These are phyloP conservation scores for Pseudocercospora crystallina DNA, from an alignment of 2,329 filamentous ascomycete species.

Conservation along the genomic window DNA sequence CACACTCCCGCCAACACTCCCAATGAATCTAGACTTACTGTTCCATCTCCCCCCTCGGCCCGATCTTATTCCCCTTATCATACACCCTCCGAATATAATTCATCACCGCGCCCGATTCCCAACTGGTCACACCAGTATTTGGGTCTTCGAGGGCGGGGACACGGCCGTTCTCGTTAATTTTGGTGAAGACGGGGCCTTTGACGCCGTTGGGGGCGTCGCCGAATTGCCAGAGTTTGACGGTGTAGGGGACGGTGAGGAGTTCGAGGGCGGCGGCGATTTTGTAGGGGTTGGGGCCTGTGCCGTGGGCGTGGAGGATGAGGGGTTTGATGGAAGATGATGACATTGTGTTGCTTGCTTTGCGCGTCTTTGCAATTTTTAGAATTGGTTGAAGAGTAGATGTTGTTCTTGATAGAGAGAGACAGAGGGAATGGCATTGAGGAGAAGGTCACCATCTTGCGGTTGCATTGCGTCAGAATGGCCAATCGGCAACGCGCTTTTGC, in stretches of 20 bases:
- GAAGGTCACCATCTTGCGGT: background rate
- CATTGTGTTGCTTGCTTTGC: background rate
- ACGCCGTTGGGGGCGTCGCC: conserved; percentile 40
- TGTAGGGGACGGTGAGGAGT: conserved; percentile 42
- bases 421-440: too few species aligned
- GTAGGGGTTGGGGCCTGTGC: conserved; percentile 44
- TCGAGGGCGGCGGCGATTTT: conserved; percentile 47
- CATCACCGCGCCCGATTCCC: conserved; percentile 53
- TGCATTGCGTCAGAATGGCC: background rate
- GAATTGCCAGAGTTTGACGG: conserved; percentile 45
- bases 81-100: conserved; percentile 49
- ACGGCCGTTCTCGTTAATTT: conserved; percentile 48
- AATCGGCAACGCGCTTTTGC: background rate
- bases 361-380: too few species aligned
- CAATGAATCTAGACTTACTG: conserved; percentile 24
- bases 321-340: conserved; percentile 32
- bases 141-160: conserved; percentile 47
- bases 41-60: conserved; percentile 36
- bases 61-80: conserved; percentile 42
- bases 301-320: conserved; percentile 43
- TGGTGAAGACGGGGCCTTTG: conserved; percentile 40
- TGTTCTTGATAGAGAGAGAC: background rate
- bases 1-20: too few species aligned
- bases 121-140: conserved; percentile 47
- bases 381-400: background rate